Conservation (phyloP, 2,329 filamentous ascomycete genomes). For the Bipolaris bicolor region DNA sequence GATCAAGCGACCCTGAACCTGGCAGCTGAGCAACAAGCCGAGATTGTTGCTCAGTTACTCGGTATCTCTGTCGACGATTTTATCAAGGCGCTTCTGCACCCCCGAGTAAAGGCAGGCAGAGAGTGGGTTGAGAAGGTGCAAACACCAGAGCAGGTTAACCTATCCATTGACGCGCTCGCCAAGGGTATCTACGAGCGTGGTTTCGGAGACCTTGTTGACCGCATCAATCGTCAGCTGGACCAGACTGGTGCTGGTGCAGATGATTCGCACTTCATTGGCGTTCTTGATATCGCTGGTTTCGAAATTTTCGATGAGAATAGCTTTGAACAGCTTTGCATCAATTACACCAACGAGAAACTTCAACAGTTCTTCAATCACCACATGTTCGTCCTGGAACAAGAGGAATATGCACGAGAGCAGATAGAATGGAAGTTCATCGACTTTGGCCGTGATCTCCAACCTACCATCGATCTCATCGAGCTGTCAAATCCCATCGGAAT, state of each 20-base stretch:
- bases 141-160: constrained; percentile 92
- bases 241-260: constrained; percentile 81
- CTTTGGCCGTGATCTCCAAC: constrained; percentile 94
- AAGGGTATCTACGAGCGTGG: constrained; percentile 98
- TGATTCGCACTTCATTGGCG: constrained; percentile 94
- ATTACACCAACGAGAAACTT: constrained; percentile 99
- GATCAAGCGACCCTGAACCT: constrained; percentile 86
- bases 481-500: constrained; percentile 96
- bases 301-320: constrained; percentile 99
- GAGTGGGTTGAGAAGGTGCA: constrained; percentile 99
- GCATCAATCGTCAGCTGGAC: constrained; percentile 91
- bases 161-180: constrained; percentile 86
- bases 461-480: constrained; percentile 97
- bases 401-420: constrained; percentile 95
- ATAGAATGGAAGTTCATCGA: constrained; percentile 99
- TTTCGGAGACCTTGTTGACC: constrained; percentile 88
- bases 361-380: constrained; percentile 99
- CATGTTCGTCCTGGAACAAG: constrained; percentile 99
- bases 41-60: constrained; percentile 80
- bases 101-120: constrained; percentile 90
- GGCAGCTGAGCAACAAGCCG: constrained; percentile 75
- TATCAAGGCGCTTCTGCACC: constrained; percentile 85
- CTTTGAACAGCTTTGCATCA: constrained; percentile 98
- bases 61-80: constrained; percentile 87
- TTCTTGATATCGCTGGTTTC: constrained; percentile 98